These are phyloP conservation scores for Rhododendron williamsianum DNA, from an alignment of 148 eudicot species.

Conservation along the genomic window DNA sequence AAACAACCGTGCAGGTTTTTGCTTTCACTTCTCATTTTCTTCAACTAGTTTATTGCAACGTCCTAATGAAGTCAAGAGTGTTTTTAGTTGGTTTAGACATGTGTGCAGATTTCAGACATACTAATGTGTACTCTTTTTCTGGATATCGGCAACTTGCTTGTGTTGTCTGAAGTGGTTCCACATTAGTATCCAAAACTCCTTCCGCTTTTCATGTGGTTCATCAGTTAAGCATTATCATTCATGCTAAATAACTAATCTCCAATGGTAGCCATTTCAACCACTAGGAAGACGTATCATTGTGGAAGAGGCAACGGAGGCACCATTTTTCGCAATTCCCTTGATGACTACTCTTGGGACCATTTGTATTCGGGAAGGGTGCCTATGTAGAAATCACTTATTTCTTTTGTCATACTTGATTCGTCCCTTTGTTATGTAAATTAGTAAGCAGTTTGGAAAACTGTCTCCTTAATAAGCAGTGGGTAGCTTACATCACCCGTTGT, in stretches of 20 bases:
- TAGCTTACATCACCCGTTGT: neutral
- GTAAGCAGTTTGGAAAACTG: neutral
- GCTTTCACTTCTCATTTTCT: neutral
- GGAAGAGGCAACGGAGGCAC: neutral
- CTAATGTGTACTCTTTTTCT: neutral
- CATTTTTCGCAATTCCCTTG: neutral
- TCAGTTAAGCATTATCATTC: neutral
- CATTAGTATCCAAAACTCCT: neutral
- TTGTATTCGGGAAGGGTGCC: neutral
- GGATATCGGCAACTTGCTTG: neutral
- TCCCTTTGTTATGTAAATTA: neutral
- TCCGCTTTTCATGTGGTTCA: neutral
- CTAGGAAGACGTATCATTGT: neutral
- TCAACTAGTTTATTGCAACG: neutral
- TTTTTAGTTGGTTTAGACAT: neutral
- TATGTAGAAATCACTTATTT: neutral
- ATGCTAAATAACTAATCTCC: neutral
- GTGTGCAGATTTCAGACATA: neutral
- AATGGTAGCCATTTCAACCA: neutral
- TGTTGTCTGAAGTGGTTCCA: neutral
- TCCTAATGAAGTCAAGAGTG: neutral
- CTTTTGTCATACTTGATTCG: neutral
- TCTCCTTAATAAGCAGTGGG: neutral
- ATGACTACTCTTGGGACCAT: neutral
- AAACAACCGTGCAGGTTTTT: conserved; percentile 70